Percentiles rank a stretch among this genome's conserved stretches.
phyloP scores from a whole-genome alignment of 2,329 filamentous ascomycete genomes.

The Penicillium sp. region DNA sequence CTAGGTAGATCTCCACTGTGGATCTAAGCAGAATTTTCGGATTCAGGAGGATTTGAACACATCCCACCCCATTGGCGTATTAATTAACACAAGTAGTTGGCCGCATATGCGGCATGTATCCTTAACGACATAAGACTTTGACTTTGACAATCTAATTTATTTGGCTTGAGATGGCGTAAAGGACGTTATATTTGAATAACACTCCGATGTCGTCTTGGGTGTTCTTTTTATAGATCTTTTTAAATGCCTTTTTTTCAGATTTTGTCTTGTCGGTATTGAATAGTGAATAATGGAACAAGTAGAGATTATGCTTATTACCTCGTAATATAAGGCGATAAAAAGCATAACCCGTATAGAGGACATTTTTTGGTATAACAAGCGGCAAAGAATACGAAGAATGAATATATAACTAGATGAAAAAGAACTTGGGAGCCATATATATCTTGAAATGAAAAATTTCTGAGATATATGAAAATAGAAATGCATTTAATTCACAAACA shows the following conservation, averaged over 20 bases:
- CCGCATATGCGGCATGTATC: no score
- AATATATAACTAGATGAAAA: neutral
- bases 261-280: neutral
- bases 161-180: neutral
- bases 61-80: no score
- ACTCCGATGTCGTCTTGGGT: neutral
- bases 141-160: neutral
- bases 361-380: neutral
- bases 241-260: no score
- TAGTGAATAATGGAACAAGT: neutral
- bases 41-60: no score
- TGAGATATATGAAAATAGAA: no score
- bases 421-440: neutral
- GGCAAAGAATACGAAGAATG: neutral
- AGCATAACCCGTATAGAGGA: neutral
- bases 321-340: neutral
- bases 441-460: no score
- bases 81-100: no score
- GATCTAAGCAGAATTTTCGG: no score
- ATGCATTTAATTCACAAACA: no score
- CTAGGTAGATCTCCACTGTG: no score
- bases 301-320: neutral
- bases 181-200: neutral
- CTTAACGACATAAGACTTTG: neutral
- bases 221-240: neutral